These are phyloP conservation scores for Phytophthora tubulina DNA, from an alignment of 352 stramenopile species.

Conservation along the genomic window DNA sequence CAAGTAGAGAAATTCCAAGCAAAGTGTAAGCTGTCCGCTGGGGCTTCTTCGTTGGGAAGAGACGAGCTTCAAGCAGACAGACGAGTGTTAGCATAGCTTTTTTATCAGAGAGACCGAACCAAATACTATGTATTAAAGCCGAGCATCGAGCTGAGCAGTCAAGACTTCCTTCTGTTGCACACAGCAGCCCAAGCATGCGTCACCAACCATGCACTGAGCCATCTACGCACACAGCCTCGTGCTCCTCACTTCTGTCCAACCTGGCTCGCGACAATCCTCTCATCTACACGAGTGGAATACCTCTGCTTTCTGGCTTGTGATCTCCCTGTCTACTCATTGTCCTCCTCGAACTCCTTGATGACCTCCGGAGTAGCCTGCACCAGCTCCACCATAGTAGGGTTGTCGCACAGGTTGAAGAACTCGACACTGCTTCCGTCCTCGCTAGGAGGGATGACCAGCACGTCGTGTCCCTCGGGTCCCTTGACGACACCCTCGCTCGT, in stretches of 20 bases:
- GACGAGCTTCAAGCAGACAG: constrained; percentile 8
- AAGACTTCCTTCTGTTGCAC: constrained; percentile 3
- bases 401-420: constrained; percentile 89
- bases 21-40: constrained; percentile 27
- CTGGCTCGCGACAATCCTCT: constrained; percentile 6
- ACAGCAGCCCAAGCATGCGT: constrained; percentile 9
- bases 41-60: constrained; percentile 20
- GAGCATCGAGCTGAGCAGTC: constrained; percentile 9
- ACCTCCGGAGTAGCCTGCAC: constrained; percentile 82
- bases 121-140: constrained; percentile 54
- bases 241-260: constrained; percentile 21
- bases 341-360: constrained; percentile 79
- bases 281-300: constrained; percentile 5
- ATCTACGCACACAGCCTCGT: constrained; percentile 12
- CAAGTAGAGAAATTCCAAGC: constrained; percentile 18
- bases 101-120: constrained; percentile 42
- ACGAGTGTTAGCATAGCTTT: constrained; percentile 43
- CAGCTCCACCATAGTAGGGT: constrained; percentile 82
- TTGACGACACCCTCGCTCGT: constrained; percentile 63
- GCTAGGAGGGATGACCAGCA: constrained; percentile 75
- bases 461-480: constrained; percentile 69
- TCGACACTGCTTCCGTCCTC: constrained; percentile 71
- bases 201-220: constrained; percentile 6
- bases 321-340: constrained; percentile 36
- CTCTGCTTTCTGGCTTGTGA: background rate